phyloP scores from a whole-genome alignment of 345 rosid species.

The Gossypium arboreum region DNA sequence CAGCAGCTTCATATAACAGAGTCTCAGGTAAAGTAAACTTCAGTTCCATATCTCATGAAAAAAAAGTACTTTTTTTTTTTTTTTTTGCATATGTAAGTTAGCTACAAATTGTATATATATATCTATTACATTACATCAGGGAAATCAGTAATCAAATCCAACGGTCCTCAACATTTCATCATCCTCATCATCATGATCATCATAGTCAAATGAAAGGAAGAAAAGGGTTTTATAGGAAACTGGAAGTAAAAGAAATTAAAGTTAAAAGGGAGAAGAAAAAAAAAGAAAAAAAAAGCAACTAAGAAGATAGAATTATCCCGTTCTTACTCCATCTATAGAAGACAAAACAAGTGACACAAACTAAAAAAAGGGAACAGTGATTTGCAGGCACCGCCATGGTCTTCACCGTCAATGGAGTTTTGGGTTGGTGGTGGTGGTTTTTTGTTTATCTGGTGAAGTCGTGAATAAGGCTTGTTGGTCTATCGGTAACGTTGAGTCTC shows the following conservation, averaged over 20 bases:
- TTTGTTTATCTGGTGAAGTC: constrained; percentile 67
- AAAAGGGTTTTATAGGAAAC: constrained; percentile 12
- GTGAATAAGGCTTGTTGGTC: constrained; percentile 72
- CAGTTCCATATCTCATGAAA: constrained; percentile 16
- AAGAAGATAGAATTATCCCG: constrained; percentile 27
- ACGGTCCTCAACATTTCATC: neutral
- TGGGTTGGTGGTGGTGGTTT: neutral
- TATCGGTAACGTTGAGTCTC: constrained; percentile 83
- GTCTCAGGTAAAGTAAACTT: constrained; percentile 14
- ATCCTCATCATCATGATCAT: neutral
- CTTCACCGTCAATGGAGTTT: constrained; percentile 25
- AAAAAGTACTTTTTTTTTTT: neutral
- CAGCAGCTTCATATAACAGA: neutral
- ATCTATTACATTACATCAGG: constrained; percentile 1
- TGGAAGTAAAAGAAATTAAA: constrained; percentile 17
- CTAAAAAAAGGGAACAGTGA: constrained; percentile 15
- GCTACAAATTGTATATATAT: neutral
- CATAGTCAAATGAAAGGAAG: no score
- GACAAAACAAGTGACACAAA: constrained; percentile 17
- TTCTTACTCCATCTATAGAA: constrained; percentile 36
- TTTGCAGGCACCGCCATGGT: constrained; percentile 12
- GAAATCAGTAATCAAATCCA: neutral
- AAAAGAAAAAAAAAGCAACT: constrained; percentile 17
- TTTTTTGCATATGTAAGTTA: constrained; percentile 7
- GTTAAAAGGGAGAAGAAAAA: neutral